Conservation (phyloP, 192 early-diverging fungal genomes). For the Coemansia sp. region DNA sequence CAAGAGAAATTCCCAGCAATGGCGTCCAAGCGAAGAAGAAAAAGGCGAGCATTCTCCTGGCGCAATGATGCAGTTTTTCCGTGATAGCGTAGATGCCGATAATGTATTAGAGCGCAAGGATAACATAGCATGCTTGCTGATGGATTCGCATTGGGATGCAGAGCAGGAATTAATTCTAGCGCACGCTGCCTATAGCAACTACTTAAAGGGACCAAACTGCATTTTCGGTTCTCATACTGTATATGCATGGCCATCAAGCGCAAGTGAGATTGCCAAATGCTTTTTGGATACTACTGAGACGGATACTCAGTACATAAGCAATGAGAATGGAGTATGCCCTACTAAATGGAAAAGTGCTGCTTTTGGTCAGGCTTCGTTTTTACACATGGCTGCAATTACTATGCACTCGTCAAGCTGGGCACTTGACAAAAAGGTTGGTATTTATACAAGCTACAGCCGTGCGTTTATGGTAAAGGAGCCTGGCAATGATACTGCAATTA, state of each 20-base stretch:
- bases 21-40: constrained; percentile 30
- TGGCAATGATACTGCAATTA: background rate
- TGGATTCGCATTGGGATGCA: constrained; percentile 60
- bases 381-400: constrained; percentile 63
- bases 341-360: constrained; percentile 62
- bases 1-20: constrained; percentile 58
- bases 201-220: constrained; percentile 39
- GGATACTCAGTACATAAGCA: constrained; percentile 54
- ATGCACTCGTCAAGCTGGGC: constrained; percentile 57
- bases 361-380: constrained; percentile 66
- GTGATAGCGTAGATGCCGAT: too few relatives aligned
- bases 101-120: too few relatives aligned
- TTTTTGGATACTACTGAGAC: constrained; percentile 57
- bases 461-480: constrained; percentile 62
- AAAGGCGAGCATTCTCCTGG: constrained; percentile 9
- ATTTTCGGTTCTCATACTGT: constrained; percentile 67
- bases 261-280: constrained; percentile 57
- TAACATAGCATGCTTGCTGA: constrained; percentile 55
- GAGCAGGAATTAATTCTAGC: constrained; percentile 51
- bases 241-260: constrained; percentile 59
- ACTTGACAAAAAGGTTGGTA: constrained; percentile 61
- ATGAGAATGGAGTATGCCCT: constrained; percentile 59
- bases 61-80: too few relatives aligned
- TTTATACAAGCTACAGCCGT: constrained; percentile 62
- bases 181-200: constrained; percentile 64